Percentiles rank a stretch among this genome's conserved stretches.
These are phyloP conservation scores for Raphanus raphanistrum DNA, from an alignment of 345 rosid species.

Conservation along the genomic window DNA sequence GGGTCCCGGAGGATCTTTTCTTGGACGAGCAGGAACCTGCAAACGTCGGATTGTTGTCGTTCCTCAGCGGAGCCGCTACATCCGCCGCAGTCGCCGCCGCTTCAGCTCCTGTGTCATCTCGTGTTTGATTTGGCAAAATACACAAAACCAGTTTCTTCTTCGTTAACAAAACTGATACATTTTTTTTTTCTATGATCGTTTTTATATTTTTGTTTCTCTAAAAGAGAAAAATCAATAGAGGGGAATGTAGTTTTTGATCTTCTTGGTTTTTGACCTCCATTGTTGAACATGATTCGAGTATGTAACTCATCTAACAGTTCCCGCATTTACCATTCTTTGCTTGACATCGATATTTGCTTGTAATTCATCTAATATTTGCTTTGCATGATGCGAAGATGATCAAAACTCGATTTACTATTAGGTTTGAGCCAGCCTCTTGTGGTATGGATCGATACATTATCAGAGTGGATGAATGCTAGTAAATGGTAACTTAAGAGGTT, in stretches of 20 bases:
- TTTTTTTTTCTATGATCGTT: neutral
- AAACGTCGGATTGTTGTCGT: conserved; percentile 58
- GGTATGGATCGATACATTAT: neutral
- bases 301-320: neutral
- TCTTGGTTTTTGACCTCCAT: neutral
- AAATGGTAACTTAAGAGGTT: no score
- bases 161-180: neutral
- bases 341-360: conserved; percentile 9
- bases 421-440: conserved; percentile 1
- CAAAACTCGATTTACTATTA: neutral
- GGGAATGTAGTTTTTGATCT: conserved; percentile 16
- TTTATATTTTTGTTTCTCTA: neutral
- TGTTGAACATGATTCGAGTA: neutral
- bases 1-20: conserved; percentile 82
- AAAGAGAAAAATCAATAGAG: neutral
- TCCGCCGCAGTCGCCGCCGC: conserved; percentile 65
- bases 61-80: conserved; percentile 64
- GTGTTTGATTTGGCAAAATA: conserved; percentile 23
- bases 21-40: conserved; percentile 73
- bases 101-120: conserved; percentile 52
- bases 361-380: no score
- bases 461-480: no score
- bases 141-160: neutral
- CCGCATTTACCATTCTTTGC: neutral
- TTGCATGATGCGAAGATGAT: conserved; percentile 14